Base-by-base conservation (phyloP, 1,139 yeast genomes). In the Komagataea norvegica region DNA sequence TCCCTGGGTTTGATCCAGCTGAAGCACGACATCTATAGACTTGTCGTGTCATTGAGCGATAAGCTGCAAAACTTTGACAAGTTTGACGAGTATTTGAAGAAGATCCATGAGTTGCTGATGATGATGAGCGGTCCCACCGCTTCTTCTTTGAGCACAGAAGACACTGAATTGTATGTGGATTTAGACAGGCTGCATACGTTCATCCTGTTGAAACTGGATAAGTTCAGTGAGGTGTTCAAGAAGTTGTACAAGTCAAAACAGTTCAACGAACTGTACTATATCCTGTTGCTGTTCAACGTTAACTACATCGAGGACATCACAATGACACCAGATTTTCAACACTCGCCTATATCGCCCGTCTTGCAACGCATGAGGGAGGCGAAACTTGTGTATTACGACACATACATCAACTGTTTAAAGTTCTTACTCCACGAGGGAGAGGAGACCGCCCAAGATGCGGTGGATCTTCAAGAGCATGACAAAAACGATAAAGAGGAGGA, bases 51-150 rank as follows among this genome's bases (percentile, higher is more conserved):
- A 2, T 20, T 33, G 4, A 14, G 22, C n/a, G 34, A 37, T 11
- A 25, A 33, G 14, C 22, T 37, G 13, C 11, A 10, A 5, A 28
- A 29, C 10, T 37, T 15, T 22, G 31, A 30, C 13, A 29, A 26
- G 18, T 37, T 37, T 30, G 41, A 37, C 19, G 41, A 37, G 22
- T 37, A 19, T 25, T 20, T 37, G 1, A 37, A 37, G 14, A 33
- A 30, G 13, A 25, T 35, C 8, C 34, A 33, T 23, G 41, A 37
- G 28, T 24, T 37, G 10, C n/a, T 37, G 10, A 8, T 21, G 24
- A 11, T 8, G 11, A 21, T 8, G 24, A 11, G n/a, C n/a, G n/a
- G n/a, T n/a, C n/a, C n/a, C n/a, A n/a, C n/a, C n/a, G n/a, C n/a
- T n/a, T n/a, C n/a, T n/a, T n/a, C n/a, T n/a, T n/a, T n/a, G n/a